phyloP scores from a whole-genome alignment of 805 yeast species.

The Candida argentea region DNA sequence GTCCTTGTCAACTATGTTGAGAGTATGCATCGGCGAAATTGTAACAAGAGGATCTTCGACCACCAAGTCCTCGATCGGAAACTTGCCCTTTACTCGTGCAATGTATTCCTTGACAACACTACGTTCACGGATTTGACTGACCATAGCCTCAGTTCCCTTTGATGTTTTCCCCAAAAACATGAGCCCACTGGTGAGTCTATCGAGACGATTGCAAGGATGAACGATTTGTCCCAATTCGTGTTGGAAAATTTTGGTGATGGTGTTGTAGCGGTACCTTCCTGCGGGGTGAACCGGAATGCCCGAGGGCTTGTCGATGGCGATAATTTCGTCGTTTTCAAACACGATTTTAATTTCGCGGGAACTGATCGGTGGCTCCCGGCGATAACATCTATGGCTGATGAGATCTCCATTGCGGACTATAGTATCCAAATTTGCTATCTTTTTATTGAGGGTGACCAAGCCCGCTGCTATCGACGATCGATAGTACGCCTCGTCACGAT shows the following conservation, averaged over 20 bases:
- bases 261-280: conserved; percentile 67
- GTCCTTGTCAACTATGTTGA: conserved; percentile 43
- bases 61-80: conserved; percentile 46
- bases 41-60: conserved; percentile 66
- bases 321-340: conserved; percentile 59
- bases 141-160: conserved; percentile 66
- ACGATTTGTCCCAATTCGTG: conserved; percentile 56
- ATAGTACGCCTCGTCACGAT: conserved; percentile 61
- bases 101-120: conserved; percentile 73
- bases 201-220: conserved; percentile 80
- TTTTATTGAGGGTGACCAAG: conserved; percentile 61
- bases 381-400: conserved; percentile 67
- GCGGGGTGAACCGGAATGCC: conserved; percentile 97
- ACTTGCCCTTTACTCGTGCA: conserved; percentile 81
- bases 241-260: conserved; percentile 69
- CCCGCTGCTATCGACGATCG: conserved; percentile 42
- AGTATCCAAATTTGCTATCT: conserved; percentile 53
- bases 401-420: conserved; percentile 73
- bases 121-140: conserved; percentile 61
- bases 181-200: conserved; percentile 83
- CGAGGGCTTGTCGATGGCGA: conserved; percentile 87
- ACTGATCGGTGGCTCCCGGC: conserved; percentile 84
- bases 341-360: conserved; percentile 54
- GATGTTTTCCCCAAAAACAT: conserved; percentile 85
- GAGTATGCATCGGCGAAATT: conserved; percentile 61